A percentile compares a stretch with the other conserved stretches of the same genome.
These are phyloP conservation scores for Bertia moriformis DNA, from an alignment of 2,329 filamentous ascomycete species.

Conservation along the genomic window DNA sequence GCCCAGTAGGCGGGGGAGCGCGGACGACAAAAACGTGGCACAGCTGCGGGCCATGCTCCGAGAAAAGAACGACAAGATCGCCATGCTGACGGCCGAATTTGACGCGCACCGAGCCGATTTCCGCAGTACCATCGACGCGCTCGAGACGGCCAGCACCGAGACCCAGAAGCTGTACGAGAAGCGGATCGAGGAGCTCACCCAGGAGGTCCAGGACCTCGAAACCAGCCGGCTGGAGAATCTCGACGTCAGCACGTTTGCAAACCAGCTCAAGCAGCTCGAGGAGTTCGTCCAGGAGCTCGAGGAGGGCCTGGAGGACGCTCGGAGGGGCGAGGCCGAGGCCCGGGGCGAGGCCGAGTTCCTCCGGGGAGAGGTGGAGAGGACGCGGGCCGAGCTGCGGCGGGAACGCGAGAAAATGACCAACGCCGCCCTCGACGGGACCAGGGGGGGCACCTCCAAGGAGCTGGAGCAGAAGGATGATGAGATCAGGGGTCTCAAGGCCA, in stretches of 20 bases:
- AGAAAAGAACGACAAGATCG: constrained; percentile 95
- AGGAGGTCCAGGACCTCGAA: constrained; percentile 72
- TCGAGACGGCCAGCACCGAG: constrained; percentile 89
- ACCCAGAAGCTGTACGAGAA: constrained; percentile 93
- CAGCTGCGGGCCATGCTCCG: constrained; percentile 71
- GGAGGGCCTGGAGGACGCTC: constrained; percentile 86
- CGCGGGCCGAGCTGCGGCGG: constrained; percentile 70
- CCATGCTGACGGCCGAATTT: constrained; percentile 83
- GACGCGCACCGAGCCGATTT: constrained; percentile 92
- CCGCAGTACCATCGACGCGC: constrained; percentile 85
- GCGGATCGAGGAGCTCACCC: constrained; percentile 72
- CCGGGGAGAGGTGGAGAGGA: constrained; percentile 83
- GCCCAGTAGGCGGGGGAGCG: constrained; percentile 25
- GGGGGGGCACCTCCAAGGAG: constrained; percentile 48
- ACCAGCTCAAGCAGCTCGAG: constrained; percentile 85
- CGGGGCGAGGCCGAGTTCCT: constrained; percentile 92
- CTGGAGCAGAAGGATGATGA: constrained; percentile 92
- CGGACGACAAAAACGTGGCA: constrained; percentile 57
- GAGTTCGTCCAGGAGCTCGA: constrained; percentile 93
- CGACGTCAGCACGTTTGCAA: constrained; percentile 81
- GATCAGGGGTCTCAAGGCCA: constrained; percentile 89
- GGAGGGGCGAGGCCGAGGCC: constrained; percentile 86
- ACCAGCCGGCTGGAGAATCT: constrained; percentile 66
- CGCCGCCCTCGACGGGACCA: constrained; percentile 19
- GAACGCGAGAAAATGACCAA: constrained; percentile 64